These are phyloP conservation scores for Botryotinia globosa DNA, from an alignment of 2,329 filamentous ascomycete genomes.

Conservation along the genomic window DNA sequence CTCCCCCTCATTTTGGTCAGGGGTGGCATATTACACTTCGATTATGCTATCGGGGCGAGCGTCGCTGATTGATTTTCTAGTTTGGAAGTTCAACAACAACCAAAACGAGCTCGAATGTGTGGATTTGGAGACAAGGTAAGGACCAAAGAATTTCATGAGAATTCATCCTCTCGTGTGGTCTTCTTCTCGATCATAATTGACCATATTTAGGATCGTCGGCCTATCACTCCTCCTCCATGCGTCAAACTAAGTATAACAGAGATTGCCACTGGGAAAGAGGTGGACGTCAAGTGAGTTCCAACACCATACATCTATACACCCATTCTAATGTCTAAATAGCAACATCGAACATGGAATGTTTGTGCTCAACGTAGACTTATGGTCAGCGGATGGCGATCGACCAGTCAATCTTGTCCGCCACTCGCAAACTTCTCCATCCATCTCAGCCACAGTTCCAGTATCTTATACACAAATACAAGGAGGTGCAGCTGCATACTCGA, in stretches of 20 bases:
- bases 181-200: neutral
- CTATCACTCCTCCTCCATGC: constrained; percentile 93
- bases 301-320: constrained; percentile 18
- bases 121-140: constrained; percentile 94
- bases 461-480: constrained; percentile 62
- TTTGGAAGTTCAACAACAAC: constrained; percentile 84
- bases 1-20: neutral
- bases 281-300: constrained; percentile 71
- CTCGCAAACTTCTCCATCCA: constrained; percentile 67
- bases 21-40: neutral
- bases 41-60: neutral
- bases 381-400: constrained; percentile 56
- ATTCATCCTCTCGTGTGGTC: neutral
- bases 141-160: constrained; percentile 18
- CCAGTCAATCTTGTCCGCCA: constrained; percentile 70
- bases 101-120: constrained; percentile 92
- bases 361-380: constrained; percentile 67
- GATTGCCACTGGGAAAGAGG: constrained; percentile 69
- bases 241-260: constrained; percentile 80
- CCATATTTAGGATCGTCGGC: constrained; percentile 75
- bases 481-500: constrained; percentile 37
- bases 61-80: constrained; percentile 44
- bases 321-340: constrained; percentile 41
- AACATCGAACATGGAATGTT: constrained; percentile 68
- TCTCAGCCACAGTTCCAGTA: constrained; percentile 75